A percentile compares a stretch with the other conserved stretches of the same genome.
phyloP scores from a whole-genome alignment of 2,329 filamentous ascomycete genomes.

The Colletotrichum navitas region DNA sequence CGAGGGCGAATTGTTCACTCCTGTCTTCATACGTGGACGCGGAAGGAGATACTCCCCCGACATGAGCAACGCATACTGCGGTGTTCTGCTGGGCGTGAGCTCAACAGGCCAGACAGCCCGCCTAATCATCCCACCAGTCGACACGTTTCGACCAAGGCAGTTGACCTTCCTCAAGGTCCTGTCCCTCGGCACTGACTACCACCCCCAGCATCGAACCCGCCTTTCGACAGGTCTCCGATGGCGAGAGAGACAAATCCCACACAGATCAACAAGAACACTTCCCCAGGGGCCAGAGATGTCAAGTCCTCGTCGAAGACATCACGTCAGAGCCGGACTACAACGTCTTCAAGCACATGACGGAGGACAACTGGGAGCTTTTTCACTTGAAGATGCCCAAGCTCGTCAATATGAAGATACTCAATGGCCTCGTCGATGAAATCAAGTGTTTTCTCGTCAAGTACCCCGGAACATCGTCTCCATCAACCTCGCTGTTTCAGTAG shows the following conservation, averaged over 20 bases:
- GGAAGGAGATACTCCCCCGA: neutral
- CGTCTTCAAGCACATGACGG: neutral
- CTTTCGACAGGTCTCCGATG: neutral
- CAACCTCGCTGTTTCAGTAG: conserved; percentile 5
- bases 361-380: neutral
- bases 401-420: neutral
- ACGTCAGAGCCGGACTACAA: neutral
- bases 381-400: conserved; percentile 13
- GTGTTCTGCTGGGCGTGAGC: neutral
- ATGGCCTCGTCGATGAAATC: neutral
- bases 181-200: neutral
- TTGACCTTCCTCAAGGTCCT: conserved; percentile 2
- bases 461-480: neutral
- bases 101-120: neutral
- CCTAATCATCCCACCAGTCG: conserved; percentile 6
- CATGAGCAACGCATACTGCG: neutral
- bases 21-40: neutral
- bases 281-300: neutral
- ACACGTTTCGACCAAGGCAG: conserved; percentile 13
- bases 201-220: neutral
- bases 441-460: neutral
- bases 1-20: neutral
- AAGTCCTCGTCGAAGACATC: neutral
- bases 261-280: neutral
- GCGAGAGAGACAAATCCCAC: neutral